Evolutionary conservation across 306 rosid genomes (phyloP), one percentile per base, ranked within the genome.

Genomic region (Cyamopsis tetragonoloba): DNA sequence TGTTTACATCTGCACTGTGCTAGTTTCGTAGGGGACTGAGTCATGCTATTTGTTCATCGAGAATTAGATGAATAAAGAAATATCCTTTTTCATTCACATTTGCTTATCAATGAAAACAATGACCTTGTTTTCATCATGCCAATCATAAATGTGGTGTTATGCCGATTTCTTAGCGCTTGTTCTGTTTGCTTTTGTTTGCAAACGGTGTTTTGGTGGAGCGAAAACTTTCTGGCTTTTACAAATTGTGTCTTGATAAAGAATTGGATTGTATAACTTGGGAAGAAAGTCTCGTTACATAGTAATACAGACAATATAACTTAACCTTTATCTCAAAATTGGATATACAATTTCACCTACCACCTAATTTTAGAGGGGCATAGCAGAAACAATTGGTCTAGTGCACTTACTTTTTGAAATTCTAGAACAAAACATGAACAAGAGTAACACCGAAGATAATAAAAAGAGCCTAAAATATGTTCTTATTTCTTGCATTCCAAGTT

Each of bases 401-500:
- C 81, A 75, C 85, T 90, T 93, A 62, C 84, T 49, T 86, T 90
- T 95, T 26, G 99, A 85, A 81, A 95, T 90, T 83, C 96, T 90
- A 74, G 99, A 90, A 76, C 99, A 95, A 76, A 95, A 90, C 99
- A 95, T 90, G 92, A 91, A 88, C 89, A 90, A 6, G 49, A 95
- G 78, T 57, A 95, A 76, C 18, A 85, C 91, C 18, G 97, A 90
- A 57, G 97, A 95, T 68, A 95, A 78, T 77, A 90, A 79, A 83
- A 95, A 95, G 60, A 95, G 95, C 83, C 99, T 86, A 79, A 90
- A 90, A 80, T 95, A 95, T 66, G 99, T 82, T 90, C 99, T 85
- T 67, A 90, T 95, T 83, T 95, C 99, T 73, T 90, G 99, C 92
- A 90, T 79, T 75, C 99, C 99, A 73, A 90, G 85, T 20, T 95